These are phyloP conservation scores for Datisca glomerata DNA, from an alignment of 306 rosid genomes.

Conservation along the genomic window DNA sequence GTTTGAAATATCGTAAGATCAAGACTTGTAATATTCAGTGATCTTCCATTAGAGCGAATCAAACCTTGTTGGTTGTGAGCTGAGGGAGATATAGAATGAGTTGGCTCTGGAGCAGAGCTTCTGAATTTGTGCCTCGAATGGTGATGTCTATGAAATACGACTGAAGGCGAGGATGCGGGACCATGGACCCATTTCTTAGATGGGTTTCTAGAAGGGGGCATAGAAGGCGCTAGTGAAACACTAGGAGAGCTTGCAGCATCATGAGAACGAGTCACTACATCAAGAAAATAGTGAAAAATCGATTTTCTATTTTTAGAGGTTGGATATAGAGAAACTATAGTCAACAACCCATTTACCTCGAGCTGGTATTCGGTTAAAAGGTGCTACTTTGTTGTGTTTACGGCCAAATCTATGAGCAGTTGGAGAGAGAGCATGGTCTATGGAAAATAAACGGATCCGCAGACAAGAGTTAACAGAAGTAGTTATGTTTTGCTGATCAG, in stretches of 20 bases:
- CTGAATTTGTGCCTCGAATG: conserved; percentile 23
- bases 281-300: conserved; percentile 6
- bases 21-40: conserved; percentile 7
- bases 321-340: conserved; percentile 2
- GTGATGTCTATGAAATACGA: conserved; percentile 28
- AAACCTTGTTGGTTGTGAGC: conserved; percentile 42
- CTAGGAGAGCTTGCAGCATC: conserved; percentile 26
- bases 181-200: conserved; percentile 30
- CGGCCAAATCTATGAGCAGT: conserved; percentile 21
- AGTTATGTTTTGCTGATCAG: too few relatives aligned
- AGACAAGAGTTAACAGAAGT: not conserved
- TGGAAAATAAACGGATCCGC: conserved; percentile 3
- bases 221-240: conserved; percentile 46
- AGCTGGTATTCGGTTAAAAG: conserved; percentile 8
- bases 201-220: conserved; percentile 24
- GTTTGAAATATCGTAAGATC: too few relatives aligned
- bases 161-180: conserved; percentile 31
- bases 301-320: conserved; percentile 1
- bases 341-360: conserved; percentile 9
- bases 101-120: conserved; percentile 27
- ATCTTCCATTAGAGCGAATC: conserved; percentile 6
- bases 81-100: conserved; percentile 30
- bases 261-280: conserved; percentile 25
- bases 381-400: conserved; percentile 14
- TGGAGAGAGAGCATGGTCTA: conserved; percentile 20